Evolutionary conservation across 78 protist genomes (phyloP).

Genomic region (slime mould (Dictyostelium discoideum)): DNA sequence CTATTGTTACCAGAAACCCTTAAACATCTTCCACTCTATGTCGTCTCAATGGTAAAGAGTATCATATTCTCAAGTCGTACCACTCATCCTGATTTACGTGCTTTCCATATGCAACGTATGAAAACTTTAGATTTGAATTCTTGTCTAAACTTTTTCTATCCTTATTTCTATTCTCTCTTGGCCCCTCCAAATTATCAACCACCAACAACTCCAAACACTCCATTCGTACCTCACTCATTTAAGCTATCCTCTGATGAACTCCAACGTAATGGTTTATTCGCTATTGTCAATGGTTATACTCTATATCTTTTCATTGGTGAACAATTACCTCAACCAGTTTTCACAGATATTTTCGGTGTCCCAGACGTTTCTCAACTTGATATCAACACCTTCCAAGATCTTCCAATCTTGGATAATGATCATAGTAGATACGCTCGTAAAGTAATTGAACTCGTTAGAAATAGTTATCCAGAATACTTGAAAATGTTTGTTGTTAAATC

Average conservation of each 20-base stretch:
- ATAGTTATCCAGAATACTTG: conserved; percentile 10
- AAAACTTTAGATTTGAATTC: conserved; percentile 32
- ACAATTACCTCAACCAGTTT: neutral
- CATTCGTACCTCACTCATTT: conserved; percentile 19
- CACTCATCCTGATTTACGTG: conserved; percentile 55
- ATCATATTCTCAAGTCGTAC: conserved; percentile 16
- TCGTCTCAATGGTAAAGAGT: conserved; percentile 77
- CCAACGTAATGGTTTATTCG: conserved; percentile 42
- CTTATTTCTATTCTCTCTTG: conserved; percentile 50
- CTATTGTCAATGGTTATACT: conserved; percentile 48
- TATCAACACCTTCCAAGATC: conserved; percentile 31
- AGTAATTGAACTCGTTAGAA: conserved; percentile 18
- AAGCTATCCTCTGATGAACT: conserved; percentile 49
- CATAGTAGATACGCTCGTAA: conserved; percentile 40
- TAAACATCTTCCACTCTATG: conserved; percentile 79
- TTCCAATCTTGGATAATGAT: conserved; percentile 47
- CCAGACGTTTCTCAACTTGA: conserved; percentile 15
- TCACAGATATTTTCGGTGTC: conserved; percentile 33
- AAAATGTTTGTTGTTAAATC: conserved; percentile 5
- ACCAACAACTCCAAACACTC: neutral
- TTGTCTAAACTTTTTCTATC: conserved; percentile 78
- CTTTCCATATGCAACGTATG: conserved; percentile 71
- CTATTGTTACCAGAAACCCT: conserved; percentile 83
- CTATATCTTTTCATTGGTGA: conserved; percentile 61
- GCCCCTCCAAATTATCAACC: neutral